Conservation (phyloP, 2,329 filamentous ascomycete genomes). For the Whalleya microplaca region DNA sequence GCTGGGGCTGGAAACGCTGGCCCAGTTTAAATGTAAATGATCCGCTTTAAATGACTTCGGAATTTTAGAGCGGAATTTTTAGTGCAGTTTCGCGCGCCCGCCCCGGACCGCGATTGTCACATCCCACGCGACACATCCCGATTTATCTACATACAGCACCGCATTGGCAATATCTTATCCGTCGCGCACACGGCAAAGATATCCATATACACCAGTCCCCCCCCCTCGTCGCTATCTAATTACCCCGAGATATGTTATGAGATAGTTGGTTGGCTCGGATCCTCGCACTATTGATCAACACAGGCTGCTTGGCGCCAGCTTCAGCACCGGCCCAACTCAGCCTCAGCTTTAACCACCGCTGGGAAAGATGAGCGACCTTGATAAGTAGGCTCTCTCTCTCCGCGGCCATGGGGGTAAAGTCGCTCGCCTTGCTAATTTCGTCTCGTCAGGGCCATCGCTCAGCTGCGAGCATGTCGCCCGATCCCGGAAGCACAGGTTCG, state of each 20-base stretch:
- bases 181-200: too few relatives aligned
- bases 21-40: slow-evolving; percentile 18
- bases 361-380: slow-evolving; percentile 82
- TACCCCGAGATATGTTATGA: slow-evolving; percentile 23
- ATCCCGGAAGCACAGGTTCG: slow-evolving; percentile 95
- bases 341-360: slow-evolving; percentile 8
- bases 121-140: slow-evolving; percentile 9
- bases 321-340: not conserved
- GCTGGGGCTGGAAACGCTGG: too few relatives aligned
- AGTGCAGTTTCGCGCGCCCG: slow-evolving; percentile 9
- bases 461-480: slow-evolving; percentile 91
- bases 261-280: slow-evolving; percentile 4
- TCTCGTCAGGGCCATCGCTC: slow-evolving; percentile 78
- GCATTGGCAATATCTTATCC: too few relatives aligned
- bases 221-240: not conserved
- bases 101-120: not conserved
- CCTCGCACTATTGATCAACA: not conserved
- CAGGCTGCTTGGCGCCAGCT: slow-evolving; percentile 5
- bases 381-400: slow-evolving; percentile 70
- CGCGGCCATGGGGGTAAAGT: too few relatives aligned
- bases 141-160: not conserved
- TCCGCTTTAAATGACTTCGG: slow-evolving; percentile 19
- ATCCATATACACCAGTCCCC: not conserved
- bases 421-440: slow-evolving; percentile 19
- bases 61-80: too few relatives aligned